A percentile compares a stretch with the other conserved stretches of the same genome.
phyloP scores from a whole-genome alignment of 371 early-diverging fungal genomes.

The Mortierella sp. region DNA sequence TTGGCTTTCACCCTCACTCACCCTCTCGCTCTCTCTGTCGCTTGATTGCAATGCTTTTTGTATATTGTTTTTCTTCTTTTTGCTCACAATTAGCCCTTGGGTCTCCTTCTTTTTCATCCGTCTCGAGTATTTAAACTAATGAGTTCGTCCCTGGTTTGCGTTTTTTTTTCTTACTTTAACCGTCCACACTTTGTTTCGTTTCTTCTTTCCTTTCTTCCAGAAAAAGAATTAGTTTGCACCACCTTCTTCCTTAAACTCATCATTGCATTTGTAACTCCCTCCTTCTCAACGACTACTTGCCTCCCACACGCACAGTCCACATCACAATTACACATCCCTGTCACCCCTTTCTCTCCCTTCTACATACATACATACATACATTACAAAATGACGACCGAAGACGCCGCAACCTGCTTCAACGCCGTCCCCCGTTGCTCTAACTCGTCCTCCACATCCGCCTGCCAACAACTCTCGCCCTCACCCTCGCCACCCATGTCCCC shows the following conservation, averaged over 20 bases:
- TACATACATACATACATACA: not conserved
- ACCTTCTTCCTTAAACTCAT: not conserved
- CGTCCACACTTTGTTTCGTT: not conserved
- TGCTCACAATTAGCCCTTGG: not conserved
- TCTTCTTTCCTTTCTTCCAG: not conserved
- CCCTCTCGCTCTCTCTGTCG: no score
- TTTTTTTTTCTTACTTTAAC: not conserved
- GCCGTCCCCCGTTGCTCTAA: not conserved
- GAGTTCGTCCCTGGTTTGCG: not conserved
- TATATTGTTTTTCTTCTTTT: not conserved
- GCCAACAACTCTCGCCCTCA: constrained; percentile 6
- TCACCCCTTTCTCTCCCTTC: not conserved
- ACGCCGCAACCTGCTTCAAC: not conserved
- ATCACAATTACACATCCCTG: not conserved
- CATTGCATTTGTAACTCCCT: no score
- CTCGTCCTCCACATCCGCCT: not conserved
- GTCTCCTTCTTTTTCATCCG: not conserved
- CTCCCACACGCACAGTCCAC: not conserved
- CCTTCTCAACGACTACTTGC: not conserved
- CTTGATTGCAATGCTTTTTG: no score
- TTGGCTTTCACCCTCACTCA: not conserved
- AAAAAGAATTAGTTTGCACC: not conserved
- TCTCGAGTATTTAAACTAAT: not conserved
- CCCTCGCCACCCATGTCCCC: constrained; percentile 23
- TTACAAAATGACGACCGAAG: constrained; percentile 9